phyloP scores from a whole-genome alignment of 2,329 filamentous ascomycete genomes.

The Periconia sp. region DNA sequence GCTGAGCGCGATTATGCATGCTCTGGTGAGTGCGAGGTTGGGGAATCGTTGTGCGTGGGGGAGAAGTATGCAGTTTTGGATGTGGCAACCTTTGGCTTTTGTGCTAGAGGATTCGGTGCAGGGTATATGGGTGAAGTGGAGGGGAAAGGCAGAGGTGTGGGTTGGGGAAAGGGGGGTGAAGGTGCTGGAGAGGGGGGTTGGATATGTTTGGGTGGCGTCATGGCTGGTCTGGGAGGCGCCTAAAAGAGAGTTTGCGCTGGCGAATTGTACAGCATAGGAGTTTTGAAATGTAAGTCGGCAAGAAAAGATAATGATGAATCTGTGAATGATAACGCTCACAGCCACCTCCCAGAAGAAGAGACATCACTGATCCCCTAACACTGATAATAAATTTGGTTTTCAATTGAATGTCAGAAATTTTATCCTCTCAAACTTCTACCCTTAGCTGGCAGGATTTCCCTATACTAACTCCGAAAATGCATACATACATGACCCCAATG shows the following conservation, averaged over 20 bases:
- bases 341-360: too few species aligned
- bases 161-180: not conserved
- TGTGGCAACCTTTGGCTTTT: slow-evolving; percentile 10
- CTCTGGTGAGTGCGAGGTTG: slow-evolving; percentile 4
- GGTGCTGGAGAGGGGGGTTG: slow-evolving; percentile 1
- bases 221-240: slow-evolving; percentile 11
- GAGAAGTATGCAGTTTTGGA: slow-evolving; percentile 9
- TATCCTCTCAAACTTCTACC: too few species aligned
- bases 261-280: not conserved
- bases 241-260: slow-evolving; percentile 5
- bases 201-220: slow-evolving; percentile 7
- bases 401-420: too few species aligned
- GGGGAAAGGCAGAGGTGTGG: not conserved
- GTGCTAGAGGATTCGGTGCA: slow-evolving; percentile 8
- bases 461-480: too few species aligned
- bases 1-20: slow-evolving; percentile 7
- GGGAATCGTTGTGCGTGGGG: slow-evolving; percentile 9
- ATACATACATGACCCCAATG: too few species aligned
- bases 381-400: too few species aligned
- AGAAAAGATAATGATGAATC: too few species aligned
- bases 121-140: not conserved
- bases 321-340: too few species aligned
- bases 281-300: not conserved
- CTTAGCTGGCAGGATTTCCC: too few species aligned
- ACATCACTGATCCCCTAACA: too few species aligned